phyloP scores from a whole-genome alignment of 768 basidiomycete species.

The Kwoniella heveanensis region DNA sequence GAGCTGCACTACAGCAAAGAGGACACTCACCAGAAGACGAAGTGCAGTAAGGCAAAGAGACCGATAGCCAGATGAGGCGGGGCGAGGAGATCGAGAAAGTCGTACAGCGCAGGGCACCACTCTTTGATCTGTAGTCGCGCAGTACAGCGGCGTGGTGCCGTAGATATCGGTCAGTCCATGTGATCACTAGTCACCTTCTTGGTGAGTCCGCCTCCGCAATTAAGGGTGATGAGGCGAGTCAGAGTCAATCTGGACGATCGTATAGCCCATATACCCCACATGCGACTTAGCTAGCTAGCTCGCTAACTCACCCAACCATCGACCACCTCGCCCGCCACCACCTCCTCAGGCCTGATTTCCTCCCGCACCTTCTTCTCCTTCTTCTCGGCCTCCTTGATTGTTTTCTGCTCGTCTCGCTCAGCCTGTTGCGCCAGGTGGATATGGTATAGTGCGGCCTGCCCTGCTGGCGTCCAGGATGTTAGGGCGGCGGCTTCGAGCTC shows the following conservation, averaged over 20 bases:
- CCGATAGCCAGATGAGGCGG: slow-evolving; percentile 33
- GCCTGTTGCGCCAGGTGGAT: slow-evolving; percentile 32
- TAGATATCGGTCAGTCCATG: too few species aligned
- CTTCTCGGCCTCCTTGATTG: slow-evolving; percentile 22
- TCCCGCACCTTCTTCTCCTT: slow-evolving; percentile 26
- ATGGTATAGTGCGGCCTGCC: slow-evolving; percentile 40
- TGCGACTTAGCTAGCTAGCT: too few species aligned
- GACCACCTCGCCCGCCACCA: slow-evolving; percentile 28
- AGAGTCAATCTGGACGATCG: too few species aligned
- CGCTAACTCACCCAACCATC: slow-evolving; percentile 36
- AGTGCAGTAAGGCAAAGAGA: slow-evolving; percentile 27
- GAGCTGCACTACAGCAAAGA: not conserved
- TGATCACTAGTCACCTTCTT: too few species aligned
- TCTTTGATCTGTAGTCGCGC: slow-evolving; percentile 42
- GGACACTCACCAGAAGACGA: slow-evolving; percentile 33
- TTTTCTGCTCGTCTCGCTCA: slow-evolving; percentile 26
- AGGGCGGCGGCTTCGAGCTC: slow-evolving; percentile 29
- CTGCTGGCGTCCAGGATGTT: slow-evolving; percentile 32
- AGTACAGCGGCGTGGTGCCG: not conserved
- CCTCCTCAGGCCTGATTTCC: slow-evolving; percentile 31
- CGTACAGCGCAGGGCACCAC: slow-evolving; percentile 32
- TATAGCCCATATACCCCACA: not conserved
- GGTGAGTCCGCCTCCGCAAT: too few species aligned
- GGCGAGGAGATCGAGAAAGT: slow-evolving; percentile 36
- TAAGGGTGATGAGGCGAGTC: too few species aligned